These are phyloP conservation scores for Neoboletus brunneissimus DNA, from an alignment of 768 basidiomycete genomes.

Conservation along the genomic window DNA sequence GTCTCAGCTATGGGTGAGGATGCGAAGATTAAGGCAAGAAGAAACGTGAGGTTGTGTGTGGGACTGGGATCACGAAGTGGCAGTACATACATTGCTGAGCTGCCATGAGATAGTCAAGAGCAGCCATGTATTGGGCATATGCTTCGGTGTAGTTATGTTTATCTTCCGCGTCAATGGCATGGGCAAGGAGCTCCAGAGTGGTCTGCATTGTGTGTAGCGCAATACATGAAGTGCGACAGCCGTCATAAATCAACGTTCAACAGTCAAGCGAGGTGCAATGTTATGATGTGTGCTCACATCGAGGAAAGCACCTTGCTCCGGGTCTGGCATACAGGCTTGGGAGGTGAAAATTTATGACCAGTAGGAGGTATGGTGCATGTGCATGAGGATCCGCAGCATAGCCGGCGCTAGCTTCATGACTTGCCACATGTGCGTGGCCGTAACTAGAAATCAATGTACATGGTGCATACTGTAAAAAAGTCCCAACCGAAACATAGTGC, in stretches of 20 bases:
- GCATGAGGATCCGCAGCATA: constrained; percentile 35
- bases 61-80: not conserved
- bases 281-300: constrained; percentile 5
- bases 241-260: not conserved
- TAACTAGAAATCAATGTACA: too few species aligned
- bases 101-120: constrained; percentile 96
- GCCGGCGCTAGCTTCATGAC: not conserved
- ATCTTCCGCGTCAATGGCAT: constrained; percentile 85
- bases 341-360: not conserved
- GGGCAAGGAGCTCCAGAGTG: constrained; percentile 85
- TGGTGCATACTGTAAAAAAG: not conserved
- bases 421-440: too few species aligned
- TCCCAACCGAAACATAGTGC: not conserved
- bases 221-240: not conserved
- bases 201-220: constrained; percentile 36
- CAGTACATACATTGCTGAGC: constrained; percentile 70
- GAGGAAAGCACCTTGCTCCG: constrained; percentile 2
- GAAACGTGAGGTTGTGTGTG: not conserved
- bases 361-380: constrained; percentile 45
- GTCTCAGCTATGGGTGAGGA: constrained; percentile 4
- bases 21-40: not conserved
- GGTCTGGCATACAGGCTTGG: not conserved
- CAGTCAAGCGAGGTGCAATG: not conserved
- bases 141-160: constrained; percentile 90
- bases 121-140: constrained; percentile 89